Evolutionary conservation across 2,329 filamentous ascomycete species (phyloP), one percentile per base, ranked within the genome.

Genomic region (Colletotrichum musicola): DNA sequence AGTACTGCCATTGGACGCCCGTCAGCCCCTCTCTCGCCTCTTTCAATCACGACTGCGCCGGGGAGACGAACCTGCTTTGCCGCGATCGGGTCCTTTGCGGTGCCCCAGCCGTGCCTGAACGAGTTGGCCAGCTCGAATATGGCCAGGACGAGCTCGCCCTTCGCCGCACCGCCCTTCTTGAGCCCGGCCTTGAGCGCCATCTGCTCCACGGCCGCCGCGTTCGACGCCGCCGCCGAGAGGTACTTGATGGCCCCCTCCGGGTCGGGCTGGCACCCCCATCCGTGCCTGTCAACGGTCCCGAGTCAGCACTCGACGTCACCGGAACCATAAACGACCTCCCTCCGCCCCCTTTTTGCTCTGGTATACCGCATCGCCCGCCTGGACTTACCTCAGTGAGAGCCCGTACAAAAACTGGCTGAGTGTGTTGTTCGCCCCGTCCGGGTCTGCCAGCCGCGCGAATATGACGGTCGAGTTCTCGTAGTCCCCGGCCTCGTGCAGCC

Each of bases 371-470:
- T 12, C 44, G 20, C 20, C n/a, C 54, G 60, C 27, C 66, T 38
- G 30, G 59, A 85, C 88, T 81, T 80, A 95, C 92, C 94, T 88
- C 72, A 98, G 81, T 60, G 95, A 95, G 66, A 99, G 91, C 4
- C 96, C 96, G 78, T 97, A 99, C 61, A 99, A 87, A 42, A 99
- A 96, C 82, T 99, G 95, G 75, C 94, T 96, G 72, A 99, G 86
- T 47, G 96, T 93, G 81, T 98, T 97, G 78, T 98, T 97, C 57
- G 91, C 89, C 25, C 93, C 94, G 62, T 90, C 85, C 0, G 93
- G 93, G 77, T 97, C 91, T 61, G 96, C 96, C 73, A 99, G 84
- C 69, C 86, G 85, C 30, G 90, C 92, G 81, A 99, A 99, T 81
- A 98, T 89, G 60, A 84, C 83, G n/a, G 96, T 98, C 61, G 94